A percentile compares a stretch with the other conserved stretches of the same genome.
phyloP scores from a whole-genome alignment of 2,329 filamentous ascomycete species.

The Torrubiella hemipterigena region DNA sequence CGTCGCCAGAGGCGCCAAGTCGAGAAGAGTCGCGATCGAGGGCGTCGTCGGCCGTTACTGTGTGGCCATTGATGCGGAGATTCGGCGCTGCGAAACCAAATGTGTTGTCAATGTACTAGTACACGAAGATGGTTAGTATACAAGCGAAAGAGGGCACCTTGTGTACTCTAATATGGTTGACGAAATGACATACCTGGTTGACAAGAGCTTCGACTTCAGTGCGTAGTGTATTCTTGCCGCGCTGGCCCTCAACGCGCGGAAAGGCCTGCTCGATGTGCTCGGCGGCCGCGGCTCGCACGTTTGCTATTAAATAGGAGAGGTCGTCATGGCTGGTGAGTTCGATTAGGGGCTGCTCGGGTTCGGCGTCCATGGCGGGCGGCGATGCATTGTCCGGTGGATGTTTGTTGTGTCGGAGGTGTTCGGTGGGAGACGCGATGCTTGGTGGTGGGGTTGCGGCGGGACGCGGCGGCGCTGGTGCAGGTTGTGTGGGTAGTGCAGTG shows the following conservation, averaged over 20 bases:
- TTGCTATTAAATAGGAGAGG: conserved; percentile 56
- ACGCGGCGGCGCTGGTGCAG: too few species aligned
- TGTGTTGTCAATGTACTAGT: conserved; percentile 48
- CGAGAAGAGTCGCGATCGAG: conserved; percentile 22
- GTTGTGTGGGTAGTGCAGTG: too few species aligned
- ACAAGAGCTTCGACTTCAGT: conserved; percentile 47
- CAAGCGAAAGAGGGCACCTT: background rate
- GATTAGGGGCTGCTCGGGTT: conserved; percentile 54
- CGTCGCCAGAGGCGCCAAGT: conserved; percentile 8
- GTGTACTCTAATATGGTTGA: too few species aligned
- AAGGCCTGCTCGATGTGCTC: conserved; percentile 57
- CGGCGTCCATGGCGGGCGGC: conserved; percentile 27
- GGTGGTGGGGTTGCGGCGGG: too few species aligned
- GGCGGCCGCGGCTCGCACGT: conserved; percentile 55
- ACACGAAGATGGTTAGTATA: background rate
- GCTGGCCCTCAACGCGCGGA: conserved; percentile 43
- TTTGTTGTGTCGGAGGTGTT: too few species aligned
- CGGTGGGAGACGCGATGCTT: too few species aligned
- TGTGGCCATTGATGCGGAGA: conserved; percentile 51
- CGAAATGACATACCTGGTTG: conserved; percentile 34
- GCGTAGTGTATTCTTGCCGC: conserved; percentile 43
- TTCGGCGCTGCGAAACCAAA: conserved; percentile 47
- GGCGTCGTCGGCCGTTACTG: conserved; percentile 26
- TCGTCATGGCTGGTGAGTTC: conserved; percentile 70
- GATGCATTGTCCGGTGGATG: background rate